A percentile compares a stretch with the other conserved stretches of the same genome.
phyloP scores from a whole-genome alignment of 805 yeast species.

The Metschnikowia baotianmanensis region DNA sequence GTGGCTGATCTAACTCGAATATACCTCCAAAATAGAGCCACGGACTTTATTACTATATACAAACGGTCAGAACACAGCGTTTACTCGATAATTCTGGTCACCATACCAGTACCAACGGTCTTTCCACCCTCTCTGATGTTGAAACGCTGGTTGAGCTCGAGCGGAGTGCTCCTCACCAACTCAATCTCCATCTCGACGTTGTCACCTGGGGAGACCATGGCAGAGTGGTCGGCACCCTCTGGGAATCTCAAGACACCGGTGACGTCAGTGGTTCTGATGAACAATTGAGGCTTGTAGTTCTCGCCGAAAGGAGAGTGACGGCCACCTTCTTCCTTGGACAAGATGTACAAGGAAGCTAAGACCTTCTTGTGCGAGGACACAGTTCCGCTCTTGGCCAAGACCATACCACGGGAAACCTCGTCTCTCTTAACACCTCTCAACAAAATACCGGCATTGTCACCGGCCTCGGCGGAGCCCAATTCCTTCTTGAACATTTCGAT shows the following conservation, averaged over 20 bases:
- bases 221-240: conserved; percentile 74
- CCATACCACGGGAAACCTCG: conserved; percentile 96
- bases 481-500: conserved; percentile 99
- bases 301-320: conserved; percentile 97
- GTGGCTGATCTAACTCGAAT: too few relatives aligned
- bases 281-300: conserved; percentile 97
- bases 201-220: conserved; percentile 97
- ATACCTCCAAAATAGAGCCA: too few relatives aligned
- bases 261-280: conserved; percentile 94
- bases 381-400: conserved; percentile 87
- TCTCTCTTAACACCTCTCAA: conserved; percentile 99
- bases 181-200: conserved; percentile 94
- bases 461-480: conserved; percentile 95
- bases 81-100: conserved; percentile 84
- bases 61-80: conserved; percentile 1
- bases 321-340: conserved; percentile 98
- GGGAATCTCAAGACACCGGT: conserved; percentile 91
- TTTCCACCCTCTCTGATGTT: conserved; percentile 99
- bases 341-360: conserved; percentile 88
- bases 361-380: conserved; percentile 91
- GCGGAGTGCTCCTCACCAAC: conserved; percentile 85
- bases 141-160: conserved; percentile 97
- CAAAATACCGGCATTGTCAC: conserved; percentile 97
- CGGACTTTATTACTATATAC: conserved; percentile 8
- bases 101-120: conserved; percentile 98